A percentile compares a stretch with the other conserved stretches of the same genome.
phyloP scores from a whole-genome alignment of 2,329 filamentous ascomycete genomes.

The Diaporthe ilicicola region DNA sequence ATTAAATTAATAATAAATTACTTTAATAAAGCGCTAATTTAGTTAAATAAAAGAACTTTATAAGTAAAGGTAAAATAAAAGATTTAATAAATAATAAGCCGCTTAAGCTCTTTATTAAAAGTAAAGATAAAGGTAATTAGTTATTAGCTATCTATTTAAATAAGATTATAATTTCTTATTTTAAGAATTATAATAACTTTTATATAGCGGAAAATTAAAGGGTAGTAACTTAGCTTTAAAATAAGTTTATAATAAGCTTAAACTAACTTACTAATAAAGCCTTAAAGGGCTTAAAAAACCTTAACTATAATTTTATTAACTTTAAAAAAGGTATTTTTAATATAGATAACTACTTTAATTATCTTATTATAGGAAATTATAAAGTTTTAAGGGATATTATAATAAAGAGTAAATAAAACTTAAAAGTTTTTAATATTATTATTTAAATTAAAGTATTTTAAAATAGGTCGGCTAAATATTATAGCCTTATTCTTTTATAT shows the following conservation, averaged over 20 bases:
- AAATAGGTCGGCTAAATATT: neutral
- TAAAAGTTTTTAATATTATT: neutral
- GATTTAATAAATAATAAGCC: neutral
- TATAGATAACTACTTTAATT: neutral
- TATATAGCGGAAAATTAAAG: neutral
- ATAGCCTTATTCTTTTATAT: neutral
- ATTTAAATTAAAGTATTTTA: neutral
- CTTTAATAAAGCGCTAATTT: neutral
- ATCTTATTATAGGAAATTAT: neutral
- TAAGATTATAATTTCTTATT: neutral
- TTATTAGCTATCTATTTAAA: neutral
- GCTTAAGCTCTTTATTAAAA: neutral
- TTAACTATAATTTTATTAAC: neutral
- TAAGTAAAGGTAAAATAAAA: neutral
- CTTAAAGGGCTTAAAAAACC: neutral
- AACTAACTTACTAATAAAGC: neutral
- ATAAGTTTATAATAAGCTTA: neutral
- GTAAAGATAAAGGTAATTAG: neutral
- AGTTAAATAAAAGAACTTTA: neutral
- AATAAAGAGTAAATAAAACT: neutral
- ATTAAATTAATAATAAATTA: no score
- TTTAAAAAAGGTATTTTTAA: neutral
- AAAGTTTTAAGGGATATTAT: neutral
- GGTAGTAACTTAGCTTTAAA: neutral
- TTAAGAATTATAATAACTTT: neutral